These are phyloP conservation scores for Grosmannia penicillata DNA, from an alignment of 2,329 filamentous ascomycete species.

Conservation along the genomic window DNA sequence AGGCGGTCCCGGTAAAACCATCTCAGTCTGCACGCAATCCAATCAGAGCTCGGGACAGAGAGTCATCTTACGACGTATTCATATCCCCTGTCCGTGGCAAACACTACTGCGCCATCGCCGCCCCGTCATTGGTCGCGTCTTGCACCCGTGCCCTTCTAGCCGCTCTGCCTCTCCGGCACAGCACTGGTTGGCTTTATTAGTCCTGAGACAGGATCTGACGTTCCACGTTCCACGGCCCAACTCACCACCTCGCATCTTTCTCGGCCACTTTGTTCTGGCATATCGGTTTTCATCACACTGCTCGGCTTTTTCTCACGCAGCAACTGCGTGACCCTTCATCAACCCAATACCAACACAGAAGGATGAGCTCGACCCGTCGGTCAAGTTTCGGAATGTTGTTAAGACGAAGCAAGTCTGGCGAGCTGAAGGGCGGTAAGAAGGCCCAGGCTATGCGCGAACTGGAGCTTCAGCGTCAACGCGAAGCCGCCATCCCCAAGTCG, in stretches of 20 bases:
- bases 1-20: too few species aligned
- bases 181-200: too few species aligned
- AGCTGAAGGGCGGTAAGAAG: slow-evolving; percentile 50
- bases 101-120: too few species aligned
- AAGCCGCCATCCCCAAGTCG: slow-evolving; percentile 28
- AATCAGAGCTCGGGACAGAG: too few species aligned
- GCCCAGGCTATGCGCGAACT: slow-evolving; percentile 36
- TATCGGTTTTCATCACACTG: background rate
- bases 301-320: background rate
- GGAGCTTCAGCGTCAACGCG: slow-evolving; percentile 35
- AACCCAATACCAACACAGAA: slow-evolving; percentile 8
- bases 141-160: too few species aligned
- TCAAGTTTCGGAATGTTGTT: slow-evolving; percentile 45
- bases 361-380: slow-evolving; percentile 23
- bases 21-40: too few species aligned
- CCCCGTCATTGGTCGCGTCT: too few species aligned
- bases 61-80: too few species aligned
- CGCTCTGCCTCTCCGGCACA: too few species aligned
- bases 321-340: background rate
- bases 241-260: background rate
- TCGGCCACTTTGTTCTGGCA: background rate
- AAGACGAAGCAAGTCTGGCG: slow-evolving; percentile 52
- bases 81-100: too few species aligned
- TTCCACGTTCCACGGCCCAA: too few species aligned
- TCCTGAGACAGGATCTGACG: too few species aligned